These are phyloP conservation scores for Hemileccinum impolitum DNA, from an alignment of 768 basidiomycete genomes.

Conservation along the genomic window DNA sequence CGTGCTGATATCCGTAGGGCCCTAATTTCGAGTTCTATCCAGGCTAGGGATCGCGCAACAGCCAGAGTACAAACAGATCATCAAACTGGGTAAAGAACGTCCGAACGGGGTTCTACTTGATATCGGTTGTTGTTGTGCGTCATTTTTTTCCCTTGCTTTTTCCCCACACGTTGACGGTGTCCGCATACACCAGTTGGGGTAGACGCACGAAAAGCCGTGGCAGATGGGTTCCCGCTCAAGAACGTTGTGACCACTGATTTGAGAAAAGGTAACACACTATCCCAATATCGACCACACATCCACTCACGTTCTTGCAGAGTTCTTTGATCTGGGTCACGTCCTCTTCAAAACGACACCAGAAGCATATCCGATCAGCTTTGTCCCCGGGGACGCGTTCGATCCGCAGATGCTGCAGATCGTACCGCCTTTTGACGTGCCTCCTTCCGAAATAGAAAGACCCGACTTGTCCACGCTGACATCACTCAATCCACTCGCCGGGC, in stretches of 20 bases:
- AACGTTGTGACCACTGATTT: conserved; percentile 41
- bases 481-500: too few relatives aligned
- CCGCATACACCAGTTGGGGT: conserved; percentile 15
- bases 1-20: neutral
- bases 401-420: conserved; percentile 23
- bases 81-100: conserved; percentile 37
- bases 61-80: conserved; percentile 23
- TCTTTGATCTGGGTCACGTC: conserved; percentile 57
- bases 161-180: neutral
- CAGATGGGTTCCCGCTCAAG: conserved; percentile 23
- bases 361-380: conserved; percentile 49
- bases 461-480: conserved; percentile 30
- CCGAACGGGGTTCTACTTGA: conserved; percentile 40
- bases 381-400: conserved; percentile 56
- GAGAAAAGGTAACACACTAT: conserved; percentile 26
- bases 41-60: conserved; percentile 13
- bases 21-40: neutral
- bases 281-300: neutral
- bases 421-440: conserved; percentile 19
- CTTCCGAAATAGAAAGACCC: conserved; percentile 19
- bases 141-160: neutral
- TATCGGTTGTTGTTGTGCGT: conserved; percentile 44
- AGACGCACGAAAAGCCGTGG: too few relatives aligned
- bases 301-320: conserved; percentile 35
- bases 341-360: conserved; percentile 55